Percentiles rank a stretch among this genome's conserved stretches.
phyloP scores from a whole-genome alignment of 108 stramenopile species.

The Nitzschia palea region DNA sequence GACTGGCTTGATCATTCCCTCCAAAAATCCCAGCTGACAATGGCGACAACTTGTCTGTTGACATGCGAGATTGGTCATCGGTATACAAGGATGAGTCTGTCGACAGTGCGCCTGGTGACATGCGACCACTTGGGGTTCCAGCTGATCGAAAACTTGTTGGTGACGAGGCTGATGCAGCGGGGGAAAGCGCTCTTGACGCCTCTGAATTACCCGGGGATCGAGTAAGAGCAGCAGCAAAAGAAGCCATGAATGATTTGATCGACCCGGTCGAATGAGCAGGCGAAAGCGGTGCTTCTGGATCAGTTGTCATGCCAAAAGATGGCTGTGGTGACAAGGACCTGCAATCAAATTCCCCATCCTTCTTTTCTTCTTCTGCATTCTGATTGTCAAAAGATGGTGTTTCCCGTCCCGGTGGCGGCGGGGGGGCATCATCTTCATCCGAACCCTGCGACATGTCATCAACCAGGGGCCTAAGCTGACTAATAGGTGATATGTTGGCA shows the following conservation, averaged over 20 bases:
- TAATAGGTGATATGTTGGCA: too few species aligned
- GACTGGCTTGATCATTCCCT: neutral
- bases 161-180: neutral
- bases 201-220: neutral
- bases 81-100: constrained; percentile 25
- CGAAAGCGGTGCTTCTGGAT: neutral
- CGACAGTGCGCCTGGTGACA: constrained; percentile 8
- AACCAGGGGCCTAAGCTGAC: neutral
- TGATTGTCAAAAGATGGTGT: neutral
- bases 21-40: constrained; percentile 13
- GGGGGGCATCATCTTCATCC: neutral
- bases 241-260: neutral
- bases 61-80: neutral
- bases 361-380: constrained; percentile 6
- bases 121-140: neutral
- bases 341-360: neutral
- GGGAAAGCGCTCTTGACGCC: neutral
- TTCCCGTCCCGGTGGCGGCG: constrained; percentile 26
- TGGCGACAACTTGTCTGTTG: constrained; percentile 10
- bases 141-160: neutral
- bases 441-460: neutral
- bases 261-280: neutral
- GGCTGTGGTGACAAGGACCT: neutral
- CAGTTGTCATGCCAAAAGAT: neutral
- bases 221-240: neutral